These are phyloP conservation scores for Aspergillus sclerotiicarbonarius DNA, from an alignment of 495 filamentous ascomycete species.

Conservation along the genomic window DNA sequence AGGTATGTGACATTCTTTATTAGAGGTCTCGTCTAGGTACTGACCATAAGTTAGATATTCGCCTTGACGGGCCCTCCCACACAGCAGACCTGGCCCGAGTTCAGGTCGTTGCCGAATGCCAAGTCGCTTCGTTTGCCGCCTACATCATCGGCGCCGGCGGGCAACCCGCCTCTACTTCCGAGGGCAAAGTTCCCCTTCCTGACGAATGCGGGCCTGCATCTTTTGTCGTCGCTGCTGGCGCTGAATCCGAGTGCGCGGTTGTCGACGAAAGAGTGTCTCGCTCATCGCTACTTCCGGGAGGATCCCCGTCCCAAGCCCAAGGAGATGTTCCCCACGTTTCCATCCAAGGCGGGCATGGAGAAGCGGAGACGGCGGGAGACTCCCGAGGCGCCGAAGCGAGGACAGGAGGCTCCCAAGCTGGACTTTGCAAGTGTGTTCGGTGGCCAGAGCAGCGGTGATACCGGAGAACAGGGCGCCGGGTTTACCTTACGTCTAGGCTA, in stretches of 20 bases:
- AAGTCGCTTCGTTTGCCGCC: conserved; percentile 75
- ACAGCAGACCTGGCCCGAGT: conserved; percentile 80
- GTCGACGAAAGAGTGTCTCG: conserved; percentile 65
- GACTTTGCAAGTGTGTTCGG: conserved; percentile 75
- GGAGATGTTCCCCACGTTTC: conserved; percentile 89
- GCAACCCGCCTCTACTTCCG: conserved; percentile 34
- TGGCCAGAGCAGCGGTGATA: conserved; percentile 61
- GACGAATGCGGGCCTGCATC: conserved; percentile 66
- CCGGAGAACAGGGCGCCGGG: conserved; percentile 76
- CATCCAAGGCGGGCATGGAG: conserved; percentile 92
- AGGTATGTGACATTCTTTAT: conserved; percentile 29
- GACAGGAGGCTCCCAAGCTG: conserved; percentile 64
- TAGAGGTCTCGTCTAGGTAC: conserved; percentile 9
- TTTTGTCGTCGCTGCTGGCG: conserved; percentile 67
- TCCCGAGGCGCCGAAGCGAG: conserved; percentile 83
- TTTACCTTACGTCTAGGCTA: conserved; percentile 73
- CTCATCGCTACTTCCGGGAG: conserved; percentile 84
- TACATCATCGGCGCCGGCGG: conserved; percentile 28
- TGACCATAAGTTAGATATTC: conserved; percentile 63
- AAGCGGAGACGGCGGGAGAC: conserved; percentile 68
- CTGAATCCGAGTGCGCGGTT: conserved; percentile 74
- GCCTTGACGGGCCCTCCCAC: conserved; percentile 87
- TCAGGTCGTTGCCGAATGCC: conserved; percentile 86
- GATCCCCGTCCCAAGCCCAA: conserved; percentile 83
- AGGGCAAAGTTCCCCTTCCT: conserved; percentile 79